Evolutionary conservation across 2,329 filamentous ascomycete genomes (phyloP).

Genomic region (Aureobasidium sp.): DNA sequence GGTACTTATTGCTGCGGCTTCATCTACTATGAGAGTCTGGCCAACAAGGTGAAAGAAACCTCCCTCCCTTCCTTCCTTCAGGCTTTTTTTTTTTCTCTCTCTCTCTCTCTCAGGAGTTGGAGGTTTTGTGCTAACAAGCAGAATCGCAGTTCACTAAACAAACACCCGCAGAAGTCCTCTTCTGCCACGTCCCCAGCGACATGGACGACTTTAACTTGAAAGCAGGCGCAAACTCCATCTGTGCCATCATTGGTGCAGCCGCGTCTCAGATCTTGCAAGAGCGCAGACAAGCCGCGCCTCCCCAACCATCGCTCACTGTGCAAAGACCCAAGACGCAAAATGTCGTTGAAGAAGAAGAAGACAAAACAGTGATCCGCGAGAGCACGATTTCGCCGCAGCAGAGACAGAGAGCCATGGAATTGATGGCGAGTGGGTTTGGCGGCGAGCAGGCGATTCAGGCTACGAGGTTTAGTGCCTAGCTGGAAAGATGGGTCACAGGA

Average conservation of each 20-base stretch:
- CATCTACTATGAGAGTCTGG: constrained; percentile 19
- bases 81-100: background rate
- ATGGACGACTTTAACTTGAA: constrained; percentile 6
- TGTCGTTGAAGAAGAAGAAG: background rate
- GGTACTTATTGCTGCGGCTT: constrained; percentile 19
- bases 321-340: background rate
- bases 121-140: background rate
- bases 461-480: background rate
- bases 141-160: background rate
- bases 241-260: constrained; percentile 14
- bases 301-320: background rate
- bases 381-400: background rate
- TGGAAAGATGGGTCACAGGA: too few species aligned
- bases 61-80: too few species aligned
- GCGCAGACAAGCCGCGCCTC: background rate
- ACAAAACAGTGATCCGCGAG: background rate
- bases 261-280: background rate
- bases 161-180: constrained; percentile 13
- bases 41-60: constrained; percentile 10
- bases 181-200: constrained; percentile 18
- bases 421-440: background rate
- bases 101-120: background rate
- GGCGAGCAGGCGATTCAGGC: background rate
- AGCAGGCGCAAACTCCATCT: constrained; percentile 12
- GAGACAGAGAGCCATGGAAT: background rate